A percentile compares a stretch with the other conserved stretches of the same genome.
Conservation (phyloP, 257 asterid genomes). For the Haberlea rhodopensis region DNA sequence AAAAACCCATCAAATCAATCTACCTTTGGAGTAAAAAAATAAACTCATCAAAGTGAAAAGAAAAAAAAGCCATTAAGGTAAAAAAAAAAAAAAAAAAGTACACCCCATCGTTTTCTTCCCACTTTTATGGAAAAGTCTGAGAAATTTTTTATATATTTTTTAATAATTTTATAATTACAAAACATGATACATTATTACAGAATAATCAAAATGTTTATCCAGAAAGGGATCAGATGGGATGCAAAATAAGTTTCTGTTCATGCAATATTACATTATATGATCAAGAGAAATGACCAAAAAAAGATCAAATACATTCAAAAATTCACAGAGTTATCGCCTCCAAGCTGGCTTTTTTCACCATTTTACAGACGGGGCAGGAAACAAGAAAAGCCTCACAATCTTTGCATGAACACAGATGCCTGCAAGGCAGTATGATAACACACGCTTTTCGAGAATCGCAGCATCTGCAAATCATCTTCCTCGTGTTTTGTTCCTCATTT, state of each 20-base stretch:
- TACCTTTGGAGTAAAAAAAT: too few species aligned
- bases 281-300: not conserved
- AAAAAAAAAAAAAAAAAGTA: not conserved
- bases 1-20: not conserved
- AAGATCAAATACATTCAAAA: too few species aligned
- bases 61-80: too few species aligned
- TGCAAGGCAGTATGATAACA: conserved; percentile 68
- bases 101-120: not conserved
- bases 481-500: conserved; percentile 13
- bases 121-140: not conserved
- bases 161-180: too few species aligned
- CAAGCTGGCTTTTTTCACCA: conserved; percentile 49
- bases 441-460: conserved; percentile 52
- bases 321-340: conserved; percentile 35
- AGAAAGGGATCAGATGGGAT: too few species aligned
- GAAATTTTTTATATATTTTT: too few species aligned
- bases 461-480: conserved; percentile 43
- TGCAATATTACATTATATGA: not conserved
- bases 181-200: too few species aligned
- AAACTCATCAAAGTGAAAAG: too few species aligned
- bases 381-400: conserved; percentile 53
- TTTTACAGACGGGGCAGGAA: conserved; percentile 69
- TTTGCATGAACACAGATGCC: conserved; percentile 72
- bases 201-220: too few species aligned
- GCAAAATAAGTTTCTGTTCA: not conserved